These are phyloP conservation scores for Candida jianshihensis DNA, from an alignment of 805 yeast genomes.

Conservation along the genomic window DNA sequence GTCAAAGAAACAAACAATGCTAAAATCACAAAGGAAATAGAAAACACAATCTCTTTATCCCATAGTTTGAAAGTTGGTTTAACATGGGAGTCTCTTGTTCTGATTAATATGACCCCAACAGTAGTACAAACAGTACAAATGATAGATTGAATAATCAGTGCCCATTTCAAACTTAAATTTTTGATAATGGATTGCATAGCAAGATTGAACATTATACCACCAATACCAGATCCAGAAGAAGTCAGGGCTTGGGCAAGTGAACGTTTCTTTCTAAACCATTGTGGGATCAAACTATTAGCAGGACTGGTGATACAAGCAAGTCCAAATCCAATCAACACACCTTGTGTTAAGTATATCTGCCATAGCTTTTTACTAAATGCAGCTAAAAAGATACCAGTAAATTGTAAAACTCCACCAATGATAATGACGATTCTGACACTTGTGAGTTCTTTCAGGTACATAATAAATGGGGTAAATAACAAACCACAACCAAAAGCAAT, in stretches of 20 bases:
- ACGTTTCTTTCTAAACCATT: slow-evolving; percentile 58
- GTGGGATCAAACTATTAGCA: slow-evolving; percentile 54
- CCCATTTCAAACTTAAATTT: slow-evolving; percentile 22
- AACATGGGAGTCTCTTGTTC: slow-evolving; percentile 30
- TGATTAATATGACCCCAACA: slow-evolving; percentile 27
- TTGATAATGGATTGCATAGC: slow-evolving; percentile 25
- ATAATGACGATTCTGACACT: slow-evolving; percentile 37
- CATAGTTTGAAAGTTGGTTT: slow-evolving; percentile 29
- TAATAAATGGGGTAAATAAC: slow-evolving; percentile 50
- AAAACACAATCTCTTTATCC: slow-evolving; percentile 33
- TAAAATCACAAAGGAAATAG: slow-evolving; percentile 37
- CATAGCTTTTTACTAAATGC: slow-evolving; percentile 49
- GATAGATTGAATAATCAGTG: slow-evolving; percentile 27
- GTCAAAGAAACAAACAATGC: slow-evolving; percentile 37
- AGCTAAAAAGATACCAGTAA: slow-evolving; percentile 31
- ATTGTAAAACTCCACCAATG: slow-evolving; percentile 44
- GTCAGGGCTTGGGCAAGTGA: slow-evolving; percentile 36
- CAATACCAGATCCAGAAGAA: slow-evolving; percentile 34
- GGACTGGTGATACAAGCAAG: slow-evolving; percentile 39
- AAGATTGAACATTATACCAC: slow-evolving; percentile 35
- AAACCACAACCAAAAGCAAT: slow-evolving; percentile 43
- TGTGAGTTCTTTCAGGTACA: slow-evolving; percentile 36
- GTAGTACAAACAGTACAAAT: slow-evolving; percentile 27
- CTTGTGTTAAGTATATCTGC: slow-evolving; percentile 63
- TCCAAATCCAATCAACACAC: slow-evolving; percentile 47